Evolutionary conservation across 306 rosid genomes (phyloP).

Genomic region (Bauhinia variegata): DNA sequence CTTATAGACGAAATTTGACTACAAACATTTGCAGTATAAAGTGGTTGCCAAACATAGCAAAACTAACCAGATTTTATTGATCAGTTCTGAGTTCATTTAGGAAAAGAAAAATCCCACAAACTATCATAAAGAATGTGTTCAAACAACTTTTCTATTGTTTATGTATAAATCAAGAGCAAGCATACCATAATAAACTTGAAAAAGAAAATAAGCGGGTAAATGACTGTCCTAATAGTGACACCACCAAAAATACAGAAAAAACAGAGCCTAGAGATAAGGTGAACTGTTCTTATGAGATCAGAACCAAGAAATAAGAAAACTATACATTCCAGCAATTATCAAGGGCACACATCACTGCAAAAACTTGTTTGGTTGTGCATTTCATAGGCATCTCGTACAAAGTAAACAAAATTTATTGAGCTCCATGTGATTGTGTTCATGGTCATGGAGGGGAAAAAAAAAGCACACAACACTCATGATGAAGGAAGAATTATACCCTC

Average conservation of each 20-base stretch:
- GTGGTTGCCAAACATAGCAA: slow-evolving; percentile 11
- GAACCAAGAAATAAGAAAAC: neutral
- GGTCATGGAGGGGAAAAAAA: slow-evolving; percentile 20
- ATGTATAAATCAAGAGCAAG: slow-evolving; percentile 10
- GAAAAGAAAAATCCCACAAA: slow-evolving; percentile 7
- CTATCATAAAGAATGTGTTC: slow-evolving; percentile 4
- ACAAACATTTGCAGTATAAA: neutral
- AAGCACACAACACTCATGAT: slow-evolving; percentile 20
- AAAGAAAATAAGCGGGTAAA: neutral
- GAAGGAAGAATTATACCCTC: slow-evolving; percentile 58
- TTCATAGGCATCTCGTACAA: neutral
- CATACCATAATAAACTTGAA: slow-evolving; percentile 17
- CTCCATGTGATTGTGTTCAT: slow-evolving; percentile 22
- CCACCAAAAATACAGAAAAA: neutral
- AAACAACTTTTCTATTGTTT: slow-evolving; percentile 6
- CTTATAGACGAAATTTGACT: neutral
- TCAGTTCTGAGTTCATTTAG: neutral
- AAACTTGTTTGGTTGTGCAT: neutral
- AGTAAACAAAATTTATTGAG: slow-evolving; percentile 2
- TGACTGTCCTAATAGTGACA: slow-evolving; percentile 1
- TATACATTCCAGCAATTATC: slow-evolving; percentile 5
- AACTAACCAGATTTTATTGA: slow-evolving; percentile 19
- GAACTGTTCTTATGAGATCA: slow-evolving; percentile 7
- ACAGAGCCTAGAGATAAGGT: slow-evolving; percentile 5
- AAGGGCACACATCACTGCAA: neutral